Evolutionary conservation across 2,329 filamentous ascomycete genomes (phyloP), one percentile per base, ranked within the genome.

Genomic region (Alternaria longipes): DNA sequence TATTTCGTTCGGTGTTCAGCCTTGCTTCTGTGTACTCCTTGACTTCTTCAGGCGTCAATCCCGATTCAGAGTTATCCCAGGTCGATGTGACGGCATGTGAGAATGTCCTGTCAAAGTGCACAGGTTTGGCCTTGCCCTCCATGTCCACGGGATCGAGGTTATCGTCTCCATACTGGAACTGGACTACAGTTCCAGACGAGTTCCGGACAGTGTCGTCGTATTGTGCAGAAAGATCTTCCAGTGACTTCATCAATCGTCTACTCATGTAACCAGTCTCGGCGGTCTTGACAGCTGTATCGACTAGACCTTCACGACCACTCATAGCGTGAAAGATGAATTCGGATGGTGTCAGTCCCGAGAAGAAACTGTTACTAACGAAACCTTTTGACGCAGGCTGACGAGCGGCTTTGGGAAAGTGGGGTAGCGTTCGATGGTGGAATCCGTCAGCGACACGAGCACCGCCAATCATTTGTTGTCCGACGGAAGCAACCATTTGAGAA

Each of bases 211-310:
- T 99, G 72, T 96, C 88, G 72, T 99, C 95, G 72, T 99, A 99
- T 71, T 93, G 89, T 0, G 92, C 93, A 1, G 94, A 97, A 3
- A 98, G 82, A 83, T 99, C 95, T 77, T 99, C 95, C 50, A 99
- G 82, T 3, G 93, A 97, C 81, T 99, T 99, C 94, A 99, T 99
- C 76, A 99, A 80, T 69, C 95, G 90, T 81, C 95, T 90, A 65
- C 94, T 98, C 95, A 99, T 99, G 81, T 99, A 99, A 66, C 95
- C 95, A 11, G 95, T 99, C 80, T 99, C 95, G 54, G 95, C 95
- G 54, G 95, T 99, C 83, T 99, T 99, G 82, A 98, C 95, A 63
- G 95, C 95, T 2, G 95, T 99, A 86, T 99, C 95, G 74, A 99
- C 94, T 68, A 99, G 83, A 88, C 95, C 95, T 87, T 98, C 95